Evolutionary conservation across 768 basidiomycete genomes (phyloP), one percentile per base, ranked within the genome.

Genomic region (Vishniacozyma victoriae): DNA sequence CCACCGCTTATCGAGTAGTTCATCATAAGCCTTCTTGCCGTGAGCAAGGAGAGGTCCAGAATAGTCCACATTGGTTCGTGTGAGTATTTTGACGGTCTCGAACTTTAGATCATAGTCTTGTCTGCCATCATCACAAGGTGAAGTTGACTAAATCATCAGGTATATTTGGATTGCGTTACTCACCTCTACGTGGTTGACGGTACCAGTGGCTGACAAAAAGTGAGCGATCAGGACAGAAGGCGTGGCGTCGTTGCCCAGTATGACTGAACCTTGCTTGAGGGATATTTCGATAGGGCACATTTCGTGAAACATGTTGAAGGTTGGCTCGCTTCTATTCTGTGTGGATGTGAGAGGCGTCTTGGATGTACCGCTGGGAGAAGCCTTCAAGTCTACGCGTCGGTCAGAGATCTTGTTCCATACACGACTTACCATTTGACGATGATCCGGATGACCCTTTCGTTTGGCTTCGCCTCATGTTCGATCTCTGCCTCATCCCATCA

Each of bases 171-270:
- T 5, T 15, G 7, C 11, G 25, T 6, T 5, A 74, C 81, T 37
- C 58, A 89, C 90, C 53, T 80, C 78, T 13, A 85, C 80, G 35
- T 86, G 80, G 13, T 88, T 83, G 59, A 86, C 87, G 1, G 83
- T 86, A 20, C 91, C 93, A 35, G 82, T 76, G 1, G 82, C 83
- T n/a, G 76, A 75, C 46, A 79, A 76, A 58, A 92, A 95, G 63
- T 90, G 87, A 0, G 81, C 80, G 20, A 95, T 82, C 33, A 93
- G 77, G 4, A 95, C 74, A 60, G 76, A 84, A 0, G 86, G 84
- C 0, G 89, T 95, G 0, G 92, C 87, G 18, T 79, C 73, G 72
- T 92, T 96, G 11, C 93, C 93, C 16, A 84, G 78, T 16, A 86
- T 80, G 39, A 97, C 80, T 15, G 85, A 85, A 20, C 87, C 87